Evolutionary conservation across 805 yeast species (phyloP).

Genomic region (Wickerhamomyces canadensis): DNA sequence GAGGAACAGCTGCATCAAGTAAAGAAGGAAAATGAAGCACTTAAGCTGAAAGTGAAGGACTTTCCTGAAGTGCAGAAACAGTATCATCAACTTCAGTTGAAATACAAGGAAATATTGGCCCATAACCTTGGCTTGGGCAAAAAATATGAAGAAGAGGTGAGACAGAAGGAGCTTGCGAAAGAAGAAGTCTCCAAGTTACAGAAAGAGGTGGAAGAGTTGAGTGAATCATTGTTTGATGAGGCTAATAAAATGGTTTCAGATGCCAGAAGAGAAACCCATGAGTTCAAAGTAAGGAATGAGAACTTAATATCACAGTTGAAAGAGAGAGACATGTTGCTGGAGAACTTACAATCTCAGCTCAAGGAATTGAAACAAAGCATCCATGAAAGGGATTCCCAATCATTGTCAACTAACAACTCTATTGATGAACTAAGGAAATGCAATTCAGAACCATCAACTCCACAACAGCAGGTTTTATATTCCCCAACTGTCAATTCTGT

Average conservation of each 20-base stretch:
- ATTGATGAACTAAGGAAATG: slow-evolving; percentile 3
- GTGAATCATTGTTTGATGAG: slow-evolving; percentile 73
- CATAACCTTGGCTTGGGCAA: slow-evolving; percentile 29
- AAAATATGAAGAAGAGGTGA: slow-evolving; percentile 25
- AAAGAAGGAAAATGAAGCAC: slow-evolving; percentile 31
- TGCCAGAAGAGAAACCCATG: slow-evolving; percentile 64
- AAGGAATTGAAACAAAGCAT: slow-evolving; percentile 57
- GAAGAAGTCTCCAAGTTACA: slow-evolving; percentile 54
- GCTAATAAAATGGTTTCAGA: slow-evolving; percentile 82
- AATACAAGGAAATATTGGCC: slow-evolving; percentile 29
- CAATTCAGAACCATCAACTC: slow-evolving; percentile 6
- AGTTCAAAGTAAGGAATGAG: slow-evolving; percentile 51
- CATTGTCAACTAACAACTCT: slow-evolving; percentile 12
- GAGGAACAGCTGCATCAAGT: slow-evolving; percentile 42
- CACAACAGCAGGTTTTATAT: slow-evolving; percentile 27
- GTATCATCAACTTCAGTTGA: slow-evolving; percentile 26
- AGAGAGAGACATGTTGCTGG: slow-evolving; percentile 67
- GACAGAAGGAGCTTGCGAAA: slow-evolving; percentile 44
- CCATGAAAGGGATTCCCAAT: slow-evolving; percentile 38
- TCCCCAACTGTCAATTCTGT: slow-evolving; percentile 36
- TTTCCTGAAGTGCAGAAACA: slow-evolving; percentile 20
- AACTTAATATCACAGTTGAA: slow-evolving; percentile 47
- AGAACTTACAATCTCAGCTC: slow-evolving; percentile 60
- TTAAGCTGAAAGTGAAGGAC: slow-evolving; percentile 20
- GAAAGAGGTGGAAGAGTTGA: slow-evolving; percentile 73